Conservation (phyloP, 1,284 basidiomycete species). For the Apiotrichum veenhuisii region DNA sequence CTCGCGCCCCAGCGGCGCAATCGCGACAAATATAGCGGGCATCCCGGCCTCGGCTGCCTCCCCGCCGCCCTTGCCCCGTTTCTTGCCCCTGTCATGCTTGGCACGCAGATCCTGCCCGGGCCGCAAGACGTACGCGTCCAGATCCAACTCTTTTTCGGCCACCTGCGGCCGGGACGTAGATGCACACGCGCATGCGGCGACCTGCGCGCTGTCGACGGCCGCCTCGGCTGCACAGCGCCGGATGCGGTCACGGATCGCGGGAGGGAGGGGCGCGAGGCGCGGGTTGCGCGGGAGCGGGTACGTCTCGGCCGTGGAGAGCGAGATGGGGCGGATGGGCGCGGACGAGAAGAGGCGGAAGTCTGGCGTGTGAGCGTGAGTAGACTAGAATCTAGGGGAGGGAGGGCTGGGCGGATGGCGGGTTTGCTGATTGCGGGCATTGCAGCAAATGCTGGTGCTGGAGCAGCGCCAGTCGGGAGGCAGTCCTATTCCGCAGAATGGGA, state of each 20-base stretch:
- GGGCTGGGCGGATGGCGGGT: too few species aligned
- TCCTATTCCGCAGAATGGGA: too few species aligned
- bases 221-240: slow-evolving; percentile 4
- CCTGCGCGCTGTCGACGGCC: not conserved
- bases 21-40: not conserved
- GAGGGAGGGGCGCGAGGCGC: slow-evolving; percentile 3
- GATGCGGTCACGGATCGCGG: not conserved
- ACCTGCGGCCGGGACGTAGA: too few species aligned
- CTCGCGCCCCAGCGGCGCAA: not conserved
- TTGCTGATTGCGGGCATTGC: too few species aligned
- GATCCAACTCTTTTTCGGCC: not conserved
- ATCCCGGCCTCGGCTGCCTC: too few species aligned
- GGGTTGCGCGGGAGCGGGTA: slow-evolving; percentile 21
- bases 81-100: not conserved
- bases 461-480: too few species aligned
- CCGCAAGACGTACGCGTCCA: not conserved
- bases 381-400: too few species aligned
- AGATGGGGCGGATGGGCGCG: slow-evolving; percentile 21
- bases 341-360: slow-evolving; percentile 37
- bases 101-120: not conserved
- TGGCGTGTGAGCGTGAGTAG: slow-evolving; percentile 10
- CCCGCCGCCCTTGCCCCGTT: not conserved
- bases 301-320: slow-evolving; percentile 17
- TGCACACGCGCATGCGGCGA: not conserved
- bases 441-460: too few species aligned